Conservation (phyloP, 139 green algal genomes). For the Asterochloris erici region DNA sequence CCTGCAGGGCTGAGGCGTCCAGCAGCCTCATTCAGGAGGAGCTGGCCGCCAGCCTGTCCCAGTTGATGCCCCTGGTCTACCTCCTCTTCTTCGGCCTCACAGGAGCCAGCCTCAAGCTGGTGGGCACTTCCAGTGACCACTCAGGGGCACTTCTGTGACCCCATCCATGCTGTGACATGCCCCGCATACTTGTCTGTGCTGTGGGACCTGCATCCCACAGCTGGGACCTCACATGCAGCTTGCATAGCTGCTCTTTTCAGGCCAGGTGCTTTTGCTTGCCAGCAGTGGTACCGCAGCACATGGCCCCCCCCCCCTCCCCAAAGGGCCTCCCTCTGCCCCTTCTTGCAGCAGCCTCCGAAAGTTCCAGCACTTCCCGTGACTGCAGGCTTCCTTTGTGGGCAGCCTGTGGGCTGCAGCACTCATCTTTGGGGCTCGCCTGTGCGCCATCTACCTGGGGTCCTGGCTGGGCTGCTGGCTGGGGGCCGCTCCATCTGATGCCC, state of each 20-base stretch:
- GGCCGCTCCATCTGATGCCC: constrained; percentile 31
- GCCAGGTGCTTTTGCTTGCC: too few relatives aligned
- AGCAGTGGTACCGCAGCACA: too few relatives aligned
- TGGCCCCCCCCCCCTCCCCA: too few relatives aligned
- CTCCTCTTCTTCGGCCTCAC: constrained; percentile 84
- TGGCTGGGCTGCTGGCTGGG: constrained; percentile 58
- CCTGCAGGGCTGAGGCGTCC: too few relatives aligned
- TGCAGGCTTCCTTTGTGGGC: constrained; percentile 53
- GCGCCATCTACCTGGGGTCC: constrained; percentile 57
- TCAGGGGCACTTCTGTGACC: too few relatives aligned
- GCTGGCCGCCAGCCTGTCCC: constrained; percentile 1
- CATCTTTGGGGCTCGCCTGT: constrained; percentile 54
- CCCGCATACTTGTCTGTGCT: too few relatives aligned
- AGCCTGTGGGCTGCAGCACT: constrained; percentile 55
- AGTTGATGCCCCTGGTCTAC: constrained; percentile 60
- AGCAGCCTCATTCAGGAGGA: background rate
- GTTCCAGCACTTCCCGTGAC: background rate
- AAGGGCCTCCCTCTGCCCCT: too few relatives aligned
- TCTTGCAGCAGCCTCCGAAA: too few relatives aligned
- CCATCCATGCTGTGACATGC: too few relatives aligned
- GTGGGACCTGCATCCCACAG: too few relatives aligned
- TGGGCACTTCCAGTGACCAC: constrained; percentile 10
- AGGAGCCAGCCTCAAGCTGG: constrained; percentile 71
- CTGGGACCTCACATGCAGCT: too few relatives aligned
- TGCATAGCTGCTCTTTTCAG: too few relatives aligned